Conservation (phyloP, 2,329 filamentous ascomycete genomes). For the Botrytis squamosa region DNA sequence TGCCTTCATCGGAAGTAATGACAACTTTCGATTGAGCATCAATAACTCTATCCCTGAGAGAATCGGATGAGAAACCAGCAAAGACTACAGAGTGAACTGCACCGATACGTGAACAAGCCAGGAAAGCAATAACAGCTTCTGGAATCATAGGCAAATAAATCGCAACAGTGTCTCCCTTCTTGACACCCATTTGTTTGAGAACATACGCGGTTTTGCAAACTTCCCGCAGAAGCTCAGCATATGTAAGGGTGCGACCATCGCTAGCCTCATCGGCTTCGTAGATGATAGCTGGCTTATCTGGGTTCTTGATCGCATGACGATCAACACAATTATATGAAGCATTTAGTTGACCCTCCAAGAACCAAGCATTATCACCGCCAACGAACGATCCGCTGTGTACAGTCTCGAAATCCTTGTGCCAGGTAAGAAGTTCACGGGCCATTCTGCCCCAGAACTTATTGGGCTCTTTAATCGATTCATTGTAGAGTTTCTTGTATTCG, state of each 20-base stretch:
- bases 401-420: slow-evolving; percentile 89
- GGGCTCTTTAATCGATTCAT: slow-evolving; percentile 86
- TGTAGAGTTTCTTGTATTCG: slow-evolving; percentile 66
- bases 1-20: slow-evolving; percentile 96
- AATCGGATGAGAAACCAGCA: slow-evolving; percentile 95
- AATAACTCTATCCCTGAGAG: slow-evolving; percentile 88
- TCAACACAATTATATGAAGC: slow-evolving; percentile 98
- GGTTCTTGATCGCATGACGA: slow-evolving; percentile 92
- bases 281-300: slow-evolving; percentile 91
- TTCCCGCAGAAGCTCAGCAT: slow-evolving; percentile 87
- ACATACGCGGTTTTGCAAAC: slow-evolving; percentile 85
- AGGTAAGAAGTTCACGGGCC: slow-evolving; percentile 85
- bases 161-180: slow-evolving; percentile 95
- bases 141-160: slow-evolving; percentile 99
- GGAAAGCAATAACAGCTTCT: slow-evolving; percentile 85
- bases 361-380: slow-evolving; percentile 89
- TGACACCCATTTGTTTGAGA: slow-evolving; percentile 91
- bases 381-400: slow-evolving; percentile 74
- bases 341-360: slow-evolving; percentile 88
- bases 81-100: slow-evolving; percentile 98
- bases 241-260: slow-evolving; percentile 87
- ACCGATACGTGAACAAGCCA: slow-evolving; percentile 89
- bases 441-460: slow-evolving; percentile 84
- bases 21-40: slow-evolving; percentile 90
- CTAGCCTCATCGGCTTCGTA: slow-evolving; percentile 93